Evolutionary conservation across 2,329 filamentous ascomycete genomes (phyloP), one percentile per base, ranked within the genome.

Genomic region (Pseudocercospora macadamiae): DNA sequence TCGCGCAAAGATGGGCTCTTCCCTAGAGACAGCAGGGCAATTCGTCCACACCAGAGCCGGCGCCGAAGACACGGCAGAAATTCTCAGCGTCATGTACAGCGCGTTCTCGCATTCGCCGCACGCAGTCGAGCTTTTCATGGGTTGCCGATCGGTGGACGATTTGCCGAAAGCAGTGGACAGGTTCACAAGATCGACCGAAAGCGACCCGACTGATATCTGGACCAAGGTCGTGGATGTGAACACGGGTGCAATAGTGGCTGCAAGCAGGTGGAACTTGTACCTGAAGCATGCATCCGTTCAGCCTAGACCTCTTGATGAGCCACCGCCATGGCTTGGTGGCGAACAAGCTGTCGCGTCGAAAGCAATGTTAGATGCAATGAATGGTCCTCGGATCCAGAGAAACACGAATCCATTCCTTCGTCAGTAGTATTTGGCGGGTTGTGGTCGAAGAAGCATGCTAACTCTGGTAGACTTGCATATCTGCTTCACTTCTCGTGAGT

Each of bases 11-110:
- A 37, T 18, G 34, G n/a, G n/a, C 3, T 5, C 34, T 16, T 16
- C 5, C 1, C 10, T 18, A 8, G 34, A 37, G 34, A 4, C n/a
- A 7, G n/a, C 34, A 7, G 34, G n/a, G n/a, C 34, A 5, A 18
- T 59, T 59, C 28, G 39, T 56, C 16, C 54, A 52, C 39, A 32
- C 53, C 10, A 39, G 54, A 21, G 57, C 57, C 16, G 39, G 28
- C 8, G n/a, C 48, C 14, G 14, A 60, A 7, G 57, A 57, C 30
- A n/a, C 57, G 26, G 23, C 30, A n/a, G 58, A 60, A 32, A 53
- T 61, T 14, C 30, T 59, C n/a, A 32, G 28, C 9, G 12, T 58
- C 6, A 25, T 39, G 47, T 54, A 54, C 30, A 16, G 19, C 9
- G 19, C 49, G 8, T 59, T 59, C 32, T 12, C 14, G 3, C n/a